These are phyloP conservation scores for Psilocybe tampanensis DNA, from an alignment of 768 basidiomycete species.

Conservation along the genomic window DNA sequence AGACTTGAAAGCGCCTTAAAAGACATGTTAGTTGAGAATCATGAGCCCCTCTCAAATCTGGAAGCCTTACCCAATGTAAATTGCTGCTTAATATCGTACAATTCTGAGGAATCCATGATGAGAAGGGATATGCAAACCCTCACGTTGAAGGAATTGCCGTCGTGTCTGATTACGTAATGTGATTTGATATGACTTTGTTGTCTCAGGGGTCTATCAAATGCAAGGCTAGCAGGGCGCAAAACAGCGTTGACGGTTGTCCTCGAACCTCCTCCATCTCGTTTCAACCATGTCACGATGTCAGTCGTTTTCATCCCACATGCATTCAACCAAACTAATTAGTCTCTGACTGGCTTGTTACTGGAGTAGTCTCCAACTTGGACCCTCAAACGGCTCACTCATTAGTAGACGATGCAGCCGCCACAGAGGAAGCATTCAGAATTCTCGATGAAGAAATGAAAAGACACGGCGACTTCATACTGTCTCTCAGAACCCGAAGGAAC, in stretches of 20 bases:
- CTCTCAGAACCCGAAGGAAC: slow-evolving; percentile 4
- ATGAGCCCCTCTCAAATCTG: neutral
- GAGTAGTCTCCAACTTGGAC: too few relatives aligned
- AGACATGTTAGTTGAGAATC: neutral
- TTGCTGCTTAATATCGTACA: slow-evolving; percentile 49
- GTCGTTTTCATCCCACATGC: too few relatives aligned
- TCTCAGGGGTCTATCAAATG: neutral
- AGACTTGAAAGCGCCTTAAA: slow-evolving; percentile 67
- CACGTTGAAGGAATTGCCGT: neutral
- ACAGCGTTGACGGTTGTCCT: neutral
- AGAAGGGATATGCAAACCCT: neutral
- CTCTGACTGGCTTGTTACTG: too few relatives aligned
- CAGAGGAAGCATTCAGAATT: neutral
- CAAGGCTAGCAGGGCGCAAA: neutral
- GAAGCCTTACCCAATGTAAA: slow-evolving; percentile 63
- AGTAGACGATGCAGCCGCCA: neutral
- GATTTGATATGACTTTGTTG: neutral
- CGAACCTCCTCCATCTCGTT: too few relatives aligned
- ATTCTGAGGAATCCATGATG: slow-evolving; percentile 34
- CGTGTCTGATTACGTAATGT: slow-evolving; percentile 8
- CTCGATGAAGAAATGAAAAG: slow-evolving; percentile 6
- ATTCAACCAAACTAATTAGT: too few relatives aligned
- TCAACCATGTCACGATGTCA: too few relatives aligned
- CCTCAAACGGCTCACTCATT: neutral
- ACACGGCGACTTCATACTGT: neutral